A percentile compares a stretch with the other conserved stretches of the same genome.
These are phyloP conservation scores for Rhodomyrtus psidioides DNA, from an alignment of 441 rosid genomes.

Conservation along the genomic window DNA sequence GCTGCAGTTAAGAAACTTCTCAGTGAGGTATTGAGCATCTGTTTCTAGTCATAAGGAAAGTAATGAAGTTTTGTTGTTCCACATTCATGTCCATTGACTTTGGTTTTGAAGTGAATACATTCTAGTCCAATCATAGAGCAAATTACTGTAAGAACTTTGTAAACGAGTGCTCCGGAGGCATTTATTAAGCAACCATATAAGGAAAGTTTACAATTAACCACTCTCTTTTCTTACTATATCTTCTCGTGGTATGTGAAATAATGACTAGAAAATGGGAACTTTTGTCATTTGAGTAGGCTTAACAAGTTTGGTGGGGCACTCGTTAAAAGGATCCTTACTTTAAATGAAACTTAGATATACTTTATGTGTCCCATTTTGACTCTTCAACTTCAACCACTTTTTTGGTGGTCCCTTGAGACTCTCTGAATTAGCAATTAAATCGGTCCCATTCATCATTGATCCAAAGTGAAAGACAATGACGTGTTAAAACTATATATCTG, in stretches of 20 bases:
- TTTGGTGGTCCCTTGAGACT: neutral
- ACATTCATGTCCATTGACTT: neutral
- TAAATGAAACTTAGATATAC: neutral
- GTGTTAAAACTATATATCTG: neutral
- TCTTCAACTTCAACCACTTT: neutral
- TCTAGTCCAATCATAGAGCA: neutral
- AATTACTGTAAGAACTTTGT: neutral
- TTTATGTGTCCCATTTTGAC: neutral
- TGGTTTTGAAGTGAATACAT: neutral
- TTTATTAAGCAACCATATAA: neutral
- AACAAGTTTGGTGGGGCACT: neutral
- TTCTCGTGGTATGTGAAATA: neutral
- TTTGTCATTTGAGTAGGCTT: neutral
- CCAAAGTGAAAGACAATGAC: neutral
- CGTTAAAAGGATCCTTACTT: neutral
- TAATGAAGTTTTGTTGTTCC: neutral
- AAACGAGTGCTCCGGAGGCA: neutral
- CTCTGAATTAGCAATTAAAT: neutral
- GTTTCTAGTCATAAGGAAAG: neutral
- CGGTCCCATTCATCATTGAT: neutral
- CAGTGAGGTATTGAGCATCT: constrained; percentile 45
- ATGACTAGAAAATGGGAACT: neutral
- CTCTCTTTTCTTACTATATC: neutral
- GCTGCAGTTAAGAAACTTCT: constrained; percentile 79
- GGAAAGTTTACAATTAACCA: neutral